Percentiles rank a stretch among this genome's conserved stretches.
These are phyloP conservation scores for Aspergillus campestris DNA, from an alignment of 495 filamentous ascomycete species.

Conservation along the genomic window DNA sequence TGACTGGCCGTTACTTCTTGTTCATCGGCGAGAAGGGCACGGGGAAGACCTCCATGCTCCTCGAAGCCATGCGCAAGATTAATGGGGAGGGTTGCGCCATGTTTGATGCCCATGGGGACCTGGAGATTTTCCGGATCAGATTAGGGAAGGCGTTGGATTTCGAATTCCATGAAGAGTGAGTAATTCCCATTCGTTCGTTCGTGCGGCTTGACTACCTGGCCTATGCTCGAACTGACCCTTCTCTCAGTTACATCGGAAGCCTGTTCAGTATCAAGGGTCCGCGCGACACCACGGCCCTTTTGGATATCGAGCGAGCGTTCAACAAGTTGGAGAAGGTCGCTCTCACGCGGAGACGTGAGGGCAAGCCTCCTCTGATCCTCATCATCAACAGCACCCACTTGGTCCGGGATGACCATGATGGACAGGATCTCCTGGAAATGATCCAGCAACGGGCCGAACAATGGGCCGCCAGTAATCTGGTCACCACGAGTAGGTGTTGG, in stretches of 20 bases:
- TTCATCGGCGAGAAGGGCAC: constrained; percentile 96
- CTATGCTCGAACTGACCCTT: constrained; percentile 8
- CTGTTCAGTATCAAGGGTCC: constrained; percentile 93
- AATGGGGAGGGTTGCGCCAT: constrained; percentile 80
- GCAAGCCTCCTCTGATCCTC: constrained; percentile 61
- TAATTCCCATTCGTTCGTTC: neutral
- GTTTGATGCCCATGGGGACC: constrained; percentile 91
- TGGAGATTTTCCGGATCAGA: constrained; percentile 88
- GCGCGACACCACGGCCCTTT: constrained; percentile 76
- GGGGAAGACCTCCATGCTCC: constrained; percentile 90
- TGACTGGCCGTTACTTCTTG: constrained; percentile 76
- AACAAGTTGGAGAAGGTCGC: constrained; percentile 98
- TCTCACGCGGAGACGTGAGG: constrained; percentile 49
- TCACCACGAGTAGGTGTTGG: constrained; percentile 53
- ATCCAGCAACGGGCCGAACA: constrained; percentile 92
- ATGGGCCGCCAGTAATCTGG: constrained; percentile 84
- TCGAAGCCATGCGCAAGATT: constrained; percentile 87
- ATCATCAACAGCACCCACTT: constrained; percentile 91
- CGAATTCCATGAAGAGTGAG: constrained; percentile 67
- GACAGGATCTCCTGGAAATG: constrained; percentile 83
- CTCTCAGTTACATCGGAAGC: constrained; percentile 78
- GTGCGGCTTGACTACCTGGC: too few species aligned
- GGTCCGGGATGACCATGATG: constrained; percentile 82
- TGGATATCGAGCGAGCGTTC: constrained; percentile 92
- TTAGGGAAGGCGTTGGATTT: constrained; percentile 91